These are phyloP conservation scores for Leccinum arenicola DNA, from an alignment of 768 basidiomycete species.

Conservation along the genomic window DNA sequence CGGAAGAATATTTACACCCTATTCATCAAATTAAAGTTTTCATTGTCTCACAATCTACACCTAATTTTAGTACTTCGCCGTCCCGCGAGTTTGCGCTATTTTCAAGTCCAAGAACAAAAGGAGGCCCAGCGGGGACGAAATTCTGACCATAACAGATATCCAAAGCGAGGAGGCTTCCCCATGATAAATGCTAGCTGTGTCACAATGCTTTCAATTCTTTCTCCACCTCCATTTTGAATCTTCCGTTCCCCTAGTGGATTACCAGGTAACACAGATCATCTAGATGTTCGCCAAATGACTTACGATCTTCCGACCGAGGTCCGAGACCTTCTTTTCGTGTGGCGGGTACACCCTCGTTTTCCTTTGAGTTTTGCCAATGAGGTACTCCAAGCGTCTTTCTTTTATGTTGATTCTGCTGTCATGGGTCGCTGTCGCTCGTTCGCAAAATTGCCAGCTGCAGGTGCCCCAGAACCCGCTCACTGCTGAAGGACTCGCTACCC, in stretches of 20 bases:
- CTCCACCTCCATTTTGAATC: neutral
- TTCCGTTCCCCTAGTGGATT: constrained; percentile 10
- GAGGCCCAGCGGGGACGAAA: neutral
- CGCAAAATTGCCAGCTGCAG: constrained; percentile 24
- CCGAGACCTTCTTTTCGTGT: constrained; percentile 22
- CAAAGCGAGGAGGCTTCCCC: neutral
- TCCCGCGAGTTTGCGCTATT: neutral
- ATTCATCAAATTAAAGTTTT: neutral
- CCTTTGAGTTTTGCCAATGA: constrained; percentile 13
- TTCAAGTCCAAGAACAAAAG: constrained; percentile 1
- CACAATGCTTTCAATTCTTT: neutral
- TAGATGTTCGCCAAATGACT: neutral
- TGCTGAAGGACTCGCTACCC: constrained; percentile 26
- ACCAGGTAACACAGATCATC: constrained; percentile 7
- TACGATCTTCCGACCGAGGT: constrained; percentile 9
- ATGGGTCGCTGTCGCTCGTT: constrained; percentile 11
- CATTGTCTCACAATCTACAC: neutral
- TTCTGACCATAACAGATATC: constrained; percentile 7
- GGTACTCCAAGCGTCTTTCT: neutral
- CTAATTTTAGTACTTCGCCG: neutral
- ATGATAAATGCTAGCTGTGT: constrained; percentile 10
- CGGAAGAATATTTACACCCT: neutral
- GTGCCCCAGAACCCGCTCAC: constrained; percentile 23
- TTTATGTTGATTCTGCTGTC: constrained; percentile 18
- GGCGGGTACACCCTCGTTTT: constrained; percentile 20